Evolutionary conservation across 768 basidiomycete genomes (phyloP).

Genomic region (Suillus placidus): DNA sequence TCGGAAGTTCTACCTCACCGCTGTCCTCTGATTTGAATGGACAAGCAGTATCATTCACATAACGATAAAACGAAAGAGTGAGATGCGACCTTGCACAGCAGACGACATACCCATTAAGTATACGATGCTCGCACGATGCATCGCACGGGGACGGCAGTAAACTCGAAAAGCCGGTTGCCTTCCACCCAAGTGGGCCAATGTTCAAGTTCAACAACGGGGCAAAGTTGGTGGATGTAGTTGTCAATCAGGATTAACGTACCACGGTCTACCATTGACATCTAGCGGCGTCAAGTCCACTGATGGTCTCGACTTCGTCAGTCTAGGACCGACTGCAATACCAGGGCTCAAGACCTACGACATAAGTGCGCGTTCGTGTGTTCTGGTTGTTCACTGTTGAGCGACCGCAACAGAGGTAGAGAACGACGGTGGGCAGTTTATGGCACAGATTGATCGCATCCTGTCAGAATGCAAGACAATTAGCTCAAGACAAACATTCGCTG

Average conservation of each 20-base stretch:
- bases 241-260: background rate
- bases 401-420: background rate
- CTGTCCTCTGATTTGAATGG: background rate
- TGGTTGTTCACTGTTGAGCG: background rate
- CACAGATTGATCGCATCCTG: background rate
- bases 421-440: background rate
- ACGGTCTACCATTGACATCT: background rate
- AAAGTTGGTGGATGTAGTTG: background rate
- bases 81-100: background rate
- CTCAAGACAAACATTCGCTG: background rate
- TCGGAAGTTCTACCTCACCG: background rate
- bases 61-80: background rate
- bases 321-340: background rate
- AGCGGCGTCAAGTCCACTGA: background rate
- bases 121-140: background rate
- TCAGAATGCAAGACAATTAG: background rate
- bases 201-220: background rate
- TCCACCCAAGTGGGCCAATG: background rate
- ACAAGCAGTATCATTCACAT: background rate
- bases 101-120: background rate
- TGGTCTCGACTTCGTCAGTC: background rate
- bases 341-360: background rate
- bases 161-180: background rate
- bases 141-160: background rate
- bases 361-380: background rate